Conservation (phyloP, 2,329 filamentous ascomycete species). For the Domatiomyces globalis region DNA sequence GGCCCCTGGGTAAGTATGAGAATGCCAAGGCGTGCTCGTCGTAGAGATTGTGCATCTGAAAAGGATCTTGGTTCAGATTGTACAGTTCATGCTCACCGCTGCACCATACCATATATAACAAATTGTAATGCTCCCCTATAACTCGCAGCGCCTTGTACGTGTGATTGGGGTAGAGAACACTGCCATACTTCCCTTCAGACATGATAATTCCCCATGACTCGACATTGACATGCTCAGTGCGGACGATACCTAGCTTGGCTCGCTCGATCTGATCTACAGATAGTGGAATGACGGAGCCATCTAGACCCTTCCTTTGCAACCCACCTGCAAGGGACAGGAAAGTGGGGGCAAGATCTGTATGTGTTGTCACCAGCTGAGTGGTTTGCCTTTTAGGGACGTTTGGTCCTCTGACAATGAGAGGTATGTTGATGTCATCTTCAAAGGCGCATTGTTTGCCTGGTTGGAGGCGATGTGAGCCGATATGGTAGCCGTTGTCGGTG, state of each 20-base stretch:
- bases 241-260: conserved; percentile 15
- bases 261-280: conserved; percentile 6
- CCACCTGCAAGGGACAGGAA: conserved; percentile 28
- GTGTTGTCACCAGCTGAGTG: conserved; percentile 40
- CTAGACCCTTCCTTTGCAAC: conserved; percentile 36
- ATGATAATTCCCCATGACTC: conserved; percentile 40
- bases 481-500: conserved; percentile 47
- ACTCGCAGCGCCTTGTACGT: conserved; percentile 29
- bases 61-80: conserved; percentile 26
- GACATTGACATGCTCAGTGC: conserved; percentile 43
- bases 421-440: conserved; percentile 47
- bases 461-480: conserved; percentile 44
- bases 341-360: conserved; percentile 52
- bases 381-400: conserved; percentile 33
- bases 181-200: conserved; percentile 21
- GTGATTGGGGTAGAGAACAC: conserved; percentile 10
- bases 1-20: neutral
- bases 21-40: conserved; percentile 2
- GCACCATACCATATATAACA: conserved; percentile 31
- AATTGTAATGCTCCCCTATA: conserved; percentile 23
- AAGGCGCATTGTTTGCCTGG: conserved; percentile 46
- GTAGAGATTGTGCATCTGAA: conserved; percentile 24
- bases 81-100: conserved; percentile 29
- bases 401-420: conserved; percentile 46
- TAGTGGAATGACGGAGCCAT: conserved; percentile 40